phyloP scores from a whole-genome alignment of 768 basidiomycete species.

The Mycena metata region DNA sequence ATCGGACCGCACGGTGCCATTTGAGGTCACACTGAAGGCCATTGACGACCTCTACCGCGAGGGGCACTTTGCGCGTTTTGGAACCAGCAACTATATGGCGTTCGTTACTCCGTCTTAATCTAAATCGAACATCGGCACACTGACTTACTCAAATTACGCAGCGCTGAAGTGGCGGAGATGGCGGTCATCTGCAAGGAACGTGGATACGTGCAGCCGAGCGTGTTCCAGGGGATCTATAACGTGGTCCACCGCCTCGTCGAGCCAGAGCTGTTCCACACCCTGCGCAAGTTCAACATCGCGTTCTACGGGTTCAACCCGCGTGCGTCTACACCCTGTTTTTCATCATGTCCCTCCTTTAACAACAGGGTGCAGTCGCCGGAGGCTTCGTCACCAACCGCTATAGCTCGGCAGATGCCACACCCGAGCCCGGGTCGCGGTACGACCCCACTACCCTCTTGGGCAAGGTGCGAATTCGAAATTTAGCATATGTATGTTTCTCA shows the following conservation, averaged over 20 bases:
- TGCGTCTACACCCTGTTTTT: slow-evolving; percentile 28
- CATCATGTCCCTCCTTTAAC: slow-evolving; percentile 50
- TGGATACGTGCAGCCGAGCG: slow-evolving; percentile 66
- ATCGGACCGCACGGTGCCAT: slow-evolving; percentile 70
- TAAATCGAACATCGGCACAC: slow-evolving; percentile 3
- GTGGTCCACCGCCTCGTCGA: slow-evolving; percentile 56
- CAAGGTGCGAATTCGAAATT: slow-evolving; percentile 47
- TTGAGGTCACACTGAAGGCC: slow-evolving; percentile 67
- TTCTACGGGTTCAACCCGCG: slow-evolving; percentile 71
- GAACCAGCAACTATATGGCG: slow-evolving; percentile 73
- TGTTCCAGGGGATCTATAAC: slow-evolving; percentile 65
- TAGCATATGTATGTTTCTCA: too few species aligned
- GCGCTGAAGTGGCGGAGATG: slow-evolving; percentile 75
- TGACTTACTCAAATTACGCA: slow-evolving; percentile 30
- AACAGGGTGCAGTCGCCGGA: slow-evolving; percentile 61
- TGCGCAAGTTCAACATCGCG: slow-evolving; percentile 68
- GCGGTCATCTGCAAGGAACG: slow-evolving; percentile 68
- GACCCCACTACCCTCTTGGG: slow-evolving; percentile 61
- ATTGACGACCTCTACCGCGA: slow-evolving; percentile 68
- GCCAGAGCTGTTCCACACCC: slow-evolving; percentile 65
- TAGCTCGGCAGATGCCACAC: slow-evolving; percentile 50
- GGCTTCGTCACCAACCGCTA: slow-evolving; percentile 72
- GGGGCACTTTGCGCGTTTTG: slow-evolving; percentile 72
- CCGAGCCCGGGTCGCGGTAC: slow-evolving; percentile 68
- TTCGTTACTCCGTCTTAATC: slow-evolving; percentile 41